Conservation (phyloP, 1,139 yeast species). For the Taphrina populina region DNA sequence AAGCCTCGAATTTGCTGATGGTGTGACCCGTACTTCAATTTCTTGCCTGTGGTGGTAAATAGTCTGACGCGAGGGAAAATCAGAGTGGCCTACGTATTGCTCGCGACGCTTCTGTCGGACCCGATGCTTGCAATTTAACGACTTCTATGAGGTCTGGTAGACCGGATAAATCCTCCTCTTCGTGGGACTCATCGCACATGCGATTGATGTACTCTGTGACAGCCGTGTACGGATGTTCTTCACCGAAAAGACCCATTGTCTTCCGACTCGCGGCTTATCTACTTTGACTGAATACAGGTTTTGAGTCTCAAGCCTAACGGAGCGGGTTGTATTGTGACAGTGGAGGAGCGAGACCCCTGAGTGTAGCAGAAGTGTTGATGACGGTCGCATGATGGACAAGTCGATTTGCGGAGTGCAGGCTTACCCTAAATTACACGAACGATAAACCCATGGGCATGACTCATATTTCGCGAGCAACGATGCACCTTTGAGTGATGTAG, state of each 20-base stretch:
- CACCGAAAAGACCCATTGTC: conserved; percentile 47
- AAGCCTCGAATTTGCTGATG: conserved; percentile 66
- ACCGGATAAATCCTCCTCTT: conserved; percentile 48
- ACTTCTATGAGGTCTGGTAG: conserved; percentile 52
- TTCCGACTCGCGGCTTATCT: too few species aligned
- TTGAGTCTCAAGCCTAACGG: too few species aligned
- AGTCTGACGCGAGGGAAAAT: neutral
- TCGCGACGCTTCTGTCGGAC: conserved; percentile 32
- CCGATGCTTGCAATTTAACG: conserved; percentile 43
- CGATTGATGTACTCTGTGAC: conserved; percentile 54
- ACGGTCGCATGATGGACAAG: too few species aligned
- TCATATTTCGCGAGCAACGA: too few species aligned
- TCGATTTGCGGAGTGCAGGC: too few species aligned
- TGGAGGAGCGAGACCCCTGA: too few species aligned
- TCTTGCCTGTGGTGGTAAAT: conserved; percentile 79
- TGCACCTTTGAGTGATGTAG: too few species aligned
- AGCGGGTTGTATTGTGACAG: too few species aligned
- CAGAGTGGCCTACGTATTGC: conserved; percentile 16
- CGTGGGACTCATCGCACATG: conserved; percentile 47
- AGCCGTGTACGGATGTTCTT: conserved; percentile 53
- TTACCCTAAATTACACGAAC: too few species aligned
- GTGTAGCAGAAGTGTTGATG: too few species aligned
- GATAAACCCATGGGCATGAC: too few species aligned
- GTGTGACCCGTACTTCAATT: conserved; percentile 74
- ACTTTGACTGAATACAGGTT: too few species aligned